Base-by-base conservation (phyloP, 495 filamentous ascomycete genomes). In the Penicillium psychrofluorescens region DNA sequence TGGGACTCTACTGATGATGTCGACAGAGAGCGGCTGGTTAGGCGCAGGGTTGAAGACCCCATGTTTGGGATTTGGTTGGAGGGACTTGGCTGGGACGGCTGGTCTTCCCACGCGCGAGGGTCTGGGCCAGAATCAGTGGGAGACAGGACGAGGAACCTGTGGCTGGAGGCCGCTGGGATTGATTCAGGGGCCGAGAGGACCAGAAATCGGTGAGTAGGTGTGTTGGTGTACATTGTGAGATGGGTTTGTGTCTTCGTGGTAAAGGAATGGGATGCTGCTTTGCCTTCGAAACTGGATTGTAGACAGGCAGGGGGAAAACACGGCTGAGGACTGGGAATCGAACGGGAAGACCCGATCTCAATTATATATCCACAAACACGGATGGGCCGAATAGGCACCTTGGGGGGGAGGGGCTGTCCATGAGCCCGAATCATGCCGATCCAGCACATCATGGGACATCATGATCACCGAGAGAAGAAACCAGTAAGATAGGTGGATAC, bases 121-220 rank as follows among this genome's bases (percentile, higher is more conserved):
- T 61, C 51, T 29, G 66, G 67, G 33, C 58, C 61, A 33, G 53
- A 65, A 44, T 68, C 58, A 33, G 53, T 63, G 31, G 67, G 67
- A 38, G 65, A 62, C 46, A 71, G 43, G 40, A 61, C 58, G 2
- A 63, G 58, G 49, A 63, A 63, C 44, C 56, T 54, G 51, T 56
- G 53, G 45, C 40, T 47, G 4, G 55, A 55, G 38, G 54, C 36
- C 39, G 51, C 53, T 2, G 60, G 54, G 10, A 40, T 45, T 40
- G 50, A 47, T 27, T 37, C 38, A 35, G 40, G 12, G 34, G 50
- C 54, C 40, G 57, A 61, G 39, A 63, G 57, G 39, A 70, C 56
- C 50, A 70, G 57, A 54, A 70, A 70, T 40, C 59, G 58, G 50
- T 48, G 38, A 48, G 58, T 54, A 46, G 64, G 49, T 45, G 63